A percentile compares a stretch with the other conserved stretches of the same genome.
These are phyloP conservation scores for Rhodotorula sp. DNA, from an alignment of 1,284 basidiomycete species.

Conservation along the genomic window DNA sequence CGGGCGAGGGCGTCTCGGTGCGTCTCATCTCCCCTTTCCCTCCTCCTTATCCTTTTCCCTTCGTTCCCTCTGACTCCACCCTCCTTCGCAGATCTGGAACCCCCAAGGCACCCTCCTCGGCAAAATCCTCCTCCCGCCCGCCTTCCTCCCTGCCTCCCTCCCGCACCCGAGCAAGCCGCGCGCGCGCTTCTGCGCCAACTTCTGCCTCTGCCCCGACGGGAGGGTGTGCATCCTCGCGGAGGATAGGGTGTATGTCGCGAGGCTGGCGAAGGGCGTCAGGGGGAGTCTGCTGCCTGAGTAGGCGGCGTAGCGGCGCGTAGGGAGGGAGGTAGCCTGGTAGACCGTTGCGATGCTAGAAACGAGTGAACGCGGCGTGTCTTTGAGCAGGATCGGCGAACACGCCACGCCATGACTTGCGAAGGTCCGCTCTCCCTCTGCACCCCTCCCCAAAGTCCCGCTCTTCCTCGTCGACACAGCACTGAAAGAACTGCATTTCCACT, in stretches of 20 bases:
- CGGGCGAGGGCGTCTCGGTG: conserved; percentile 40
- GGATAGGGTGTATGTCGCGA: conserved; percentile 24
- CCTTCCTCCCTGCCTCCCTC: neutral
- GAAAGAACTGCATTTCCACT: no score
- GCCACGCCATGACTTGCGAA: no score
- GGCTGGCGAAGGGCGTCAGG: neutral
- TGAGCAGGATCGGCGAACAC: no score
- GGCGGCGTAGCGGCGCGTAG: no score
- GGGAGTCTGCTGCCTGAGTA: conserved; percentile 6
- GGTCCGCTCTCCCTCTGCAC: no score
- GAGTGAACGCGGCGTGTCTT: no score
- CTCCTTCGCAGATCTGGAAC: conserved; percentile 28
- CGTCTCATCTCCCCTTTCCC: neutral
- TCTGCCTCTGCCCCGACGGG: conserved; percentile 16
- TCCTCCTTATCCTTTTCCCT: neutral
- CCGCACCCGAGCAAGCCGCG: neutral
- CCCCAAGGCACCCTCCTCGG: conserved; percentile 29
- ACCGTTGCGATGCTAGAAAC: no score
- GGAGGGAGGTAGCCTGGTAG: no score
- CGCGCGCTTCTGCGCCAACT: conserved; percentile 24
- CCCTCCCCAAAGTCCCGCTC: no score
- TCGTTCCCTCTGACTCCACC: neutral
- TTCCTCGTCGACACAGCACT: no score
- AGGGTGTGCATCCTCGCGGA: conserved; percentile 21
- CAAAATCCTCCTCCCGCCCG: conserved; percentile 24